phyloP scores from a whole-genome alignment of 768 basidiomycete species.

The Hirschioporus abietinus region DNA sequence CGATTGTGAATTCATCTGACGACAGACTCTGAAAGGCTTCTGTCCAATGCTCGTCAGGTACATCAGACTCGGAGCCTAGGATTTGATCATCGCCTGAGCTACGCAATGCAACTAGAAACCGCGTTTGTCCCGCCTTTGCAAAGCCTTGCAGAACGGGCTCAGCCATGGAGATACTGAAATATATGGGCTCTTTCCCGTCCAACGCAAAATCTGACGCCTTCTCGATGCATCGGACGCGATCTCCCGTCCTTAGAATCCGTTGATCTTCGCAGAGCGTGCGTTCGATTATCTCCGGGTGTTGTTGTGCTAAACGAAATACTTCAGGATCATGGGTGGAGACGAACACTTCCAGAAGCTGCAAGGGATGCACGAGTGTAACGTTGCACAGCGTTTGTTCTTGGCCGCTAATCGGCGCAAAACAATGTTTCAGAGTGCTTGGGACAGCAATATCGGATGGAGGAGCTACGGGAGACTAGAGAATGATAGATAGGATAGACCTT shows the following conservation, averaged over 20 bases:
- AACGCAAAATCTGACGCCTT: too few relatives aligned
- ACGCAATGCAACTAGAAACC: slow-evolving; percentile 17
- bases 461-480: background rate
- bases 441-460: background rate
- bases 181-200: background rate
- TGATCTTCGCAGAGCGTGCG: background rate
- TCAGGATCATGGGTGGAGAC: background rate
- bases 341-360: background rate
- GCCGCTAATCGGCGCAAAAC: background rate
- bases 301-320: background rate
- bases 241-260: background rate
- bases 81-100: background rate
- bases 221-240: background rate
- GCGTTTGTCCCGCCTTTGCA: slow-evolving; percentile 41
- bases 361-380: background rate
- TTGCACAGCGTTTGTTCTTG: background rate
- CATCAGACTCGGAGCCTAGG: background rate
- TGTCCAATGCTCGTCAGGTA: background rate
- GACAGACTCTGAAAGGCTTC: background rate
- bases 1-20: background rate
- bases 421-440: background rate
- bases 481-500: background rate
- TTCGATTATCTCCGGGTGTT: background rate
- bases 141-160: slow-evolving; percentile 75
- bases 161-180: slow-evolving; percentile 50